Conservation (phyloP, 495 filamentous ascomycete genomes). For the Penicillium parvum region DNA sequence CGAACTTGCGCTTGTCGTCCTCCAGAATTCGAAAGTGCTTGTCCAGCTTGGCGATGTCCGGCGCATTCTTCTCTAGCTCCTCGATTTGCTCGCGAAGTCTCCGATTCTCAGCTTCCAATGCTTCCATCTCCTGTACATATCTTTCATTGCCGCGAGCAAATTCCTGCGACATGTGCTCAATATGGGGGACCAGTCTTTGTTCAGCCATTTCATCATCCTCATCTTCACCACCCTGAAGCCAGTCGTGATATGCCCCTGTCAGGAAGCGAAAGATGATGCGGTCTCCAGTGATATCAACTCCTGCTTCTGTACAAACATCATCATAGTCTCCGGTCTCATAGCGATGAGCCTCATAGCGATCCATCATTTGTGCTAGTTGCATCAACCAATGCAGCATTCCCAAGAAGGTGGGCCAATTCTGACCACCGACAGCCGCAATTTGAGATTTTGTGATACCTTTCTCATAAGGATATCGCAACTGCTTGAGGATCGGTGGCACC, state of each 20-base stretch:
- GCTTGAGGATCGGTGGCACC: slow-evolving; percentile 84
- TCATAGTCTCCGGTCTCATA: slow-evolving; percentile 75
- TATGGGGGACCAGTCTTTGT: slow-evolving; percentile 68
- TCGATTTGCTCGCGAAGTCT: slow-evolving; percentile 77
- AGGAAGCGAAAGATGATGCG: slow-evolving; percentile 92
- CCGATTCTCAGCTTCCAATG: slow-evolving; percentile 78
- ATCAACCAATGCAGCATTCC: slow-evolving; percentile 98
- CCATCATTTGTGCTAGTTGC: slow-evolving; percentile 89
- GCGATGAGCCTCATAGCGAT: slow-evolving; percentile 66
- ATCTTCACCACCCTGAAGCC: slow-evolving; percentile 75
- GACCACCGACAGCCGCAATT: slow-evolving; percentile 87
- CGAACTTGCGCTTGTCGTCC: slow-evolving; percentile 87
- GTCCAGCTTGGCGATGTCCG: slow-evolving; percentile 76
- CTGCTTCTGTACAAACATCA: slow-evolving; percentile 79
- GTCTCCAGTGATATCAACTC: slow-evolving; percentile 81
- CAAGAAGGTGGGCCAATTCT: slow-evolving; percentile 92
- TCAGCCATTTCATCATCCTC: slow-evolving; percentile 78
- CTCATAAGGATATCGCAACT: slow-evolving; percentile 90
- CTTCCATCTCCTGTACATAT: slow-evolving; percentile 74
- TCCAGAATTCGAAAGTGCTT: slow-evolving; percentile 82
- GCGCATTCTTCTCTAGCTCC: slow-evolving; percentile 76
- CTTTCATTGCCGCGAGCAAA: slow-evolving; percentile 79
- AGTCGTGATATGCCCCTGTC: slow-evolving; percentile 83
- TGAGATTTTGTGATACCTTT: slow-evolving; percentile 92
- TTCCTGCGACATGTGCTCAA: slow-evolving; percentile 84